Evolutionary conservation across 257 asterid species (phyloP).

Genomic region (Henckelia pumila): DNA sequence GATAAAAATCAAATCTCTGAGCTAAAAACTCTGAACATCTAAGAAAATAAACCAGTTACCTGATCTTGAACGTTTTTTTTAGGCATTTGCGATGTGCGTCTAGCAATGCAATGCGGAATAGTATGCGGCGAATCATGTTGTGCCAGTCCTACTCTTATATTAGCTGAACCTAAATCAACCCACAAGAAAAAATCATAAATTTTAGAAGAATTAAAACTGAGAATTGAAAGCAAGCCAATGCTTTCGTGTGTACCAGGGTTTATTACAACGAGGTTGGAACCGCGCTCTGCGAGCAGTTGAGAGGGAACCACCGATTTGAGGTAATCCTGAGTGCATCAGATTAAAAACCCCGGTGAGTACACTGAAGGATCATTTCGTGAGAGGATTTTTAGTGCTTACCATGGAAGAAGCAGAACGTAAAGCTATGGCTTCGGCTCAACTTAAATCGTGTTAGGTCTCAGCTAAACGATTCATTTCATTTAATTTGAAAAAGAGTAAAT

Average conservation of each 20-base stretch:
- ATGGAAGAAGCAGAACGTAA: background rate
- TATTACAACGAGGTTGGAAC: constrained; percentile 89
- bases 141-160: constrained; percentile 81
- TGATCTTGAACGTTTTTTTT: constrained; percentile 80
- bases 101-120: constrained; percentile 86
- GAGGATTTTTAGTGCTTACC: background rate
- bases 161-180: constrained; percentile 58
- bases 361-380: background rate
- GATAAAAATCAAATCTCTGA: background rate
- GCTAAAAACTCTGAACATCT: background rate
- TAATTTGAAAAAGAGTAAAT: no score
- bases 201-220: background rate
- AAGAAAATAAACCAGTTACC: constrained; percentile 32
- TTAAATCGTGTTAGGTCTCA: no score
- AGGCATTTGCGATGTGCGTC: constrained; percentile 68
- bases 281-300: constrained; percentile 86
- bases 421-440: no score
- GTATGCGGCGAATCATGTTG: constrained; percentile 70
- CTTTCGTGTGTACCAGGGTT: constrained; percentile 63
- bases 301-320: constrained; percentile 79
- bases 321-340: constrained; percentile 56
- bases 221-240: background rate
- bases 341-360: background rate
- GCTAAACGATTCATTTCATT: no score
- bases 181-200: background rate